Conservation (phyloP, 768 basidiomycete genomes). For the Trametes meyenii region DNA sequence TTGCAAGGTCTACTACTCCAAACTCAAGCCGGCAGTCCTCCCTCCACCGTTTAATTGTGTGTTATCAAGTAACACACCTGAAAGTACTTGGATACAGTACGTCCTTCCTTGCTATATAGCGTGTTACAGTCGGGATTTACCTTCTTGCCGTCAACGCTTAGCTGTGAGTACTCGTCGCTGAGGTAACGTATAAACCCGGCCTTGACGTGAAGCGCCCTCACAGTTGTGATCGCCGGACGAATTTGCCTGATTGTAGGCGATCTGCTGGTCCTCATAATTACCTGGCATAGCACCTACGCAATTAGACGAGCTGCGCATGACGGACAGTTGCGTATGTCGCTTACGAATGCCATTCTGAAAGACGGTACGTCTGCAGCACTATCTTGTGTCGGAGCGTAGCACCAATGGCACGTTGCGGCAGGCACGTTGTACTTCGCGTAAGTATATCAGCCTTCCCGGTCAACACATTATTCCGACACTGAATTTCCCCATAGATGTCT, state of each 20-base stretch:
- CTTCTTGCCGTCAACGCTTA: background rate
- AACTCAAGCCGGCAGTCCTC: background rate
- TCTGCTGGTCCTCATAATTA: constrained; percentile 10
- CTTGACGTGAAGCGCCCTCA: background rate
- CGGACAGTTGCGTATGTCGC: constrained; percentile 4
- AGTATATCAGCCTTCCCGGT: background rate
- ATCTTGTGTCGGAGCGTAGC: background rate
- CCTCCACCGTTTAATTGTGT: constrained; percentile 9
- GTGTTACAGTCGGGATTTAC: background rate
- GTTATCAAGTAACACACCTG: background rate
- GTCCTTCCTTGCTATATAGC: background rate
- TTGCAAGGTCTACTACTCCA: constrained; percentile 5
- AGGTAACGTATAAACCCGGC: background rate
- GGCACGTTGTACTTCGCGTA: constrained; percentile 15
- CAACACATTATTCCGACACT: background rate
- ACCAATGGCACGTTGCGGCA: background rate
- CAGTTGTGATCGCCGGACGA: constrained; percentile 8
- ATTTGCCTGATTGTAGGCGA: constrained; percentile 9
- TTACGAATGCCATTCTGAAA: constrained; percentile 10
- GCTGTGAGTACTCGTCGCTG: background rate
- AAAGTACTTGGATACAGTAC: constrained; percentile 5
- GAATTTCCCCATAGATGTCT: background rate
- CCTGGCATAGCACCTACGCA: constrained; percentile 11
- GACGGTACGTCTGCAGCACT: background rate
- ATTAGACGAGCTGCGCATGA: background rate